Base-by-base conservation (phyloP, 1,139 yeast species). In the Taphrina confusa region DNA sequence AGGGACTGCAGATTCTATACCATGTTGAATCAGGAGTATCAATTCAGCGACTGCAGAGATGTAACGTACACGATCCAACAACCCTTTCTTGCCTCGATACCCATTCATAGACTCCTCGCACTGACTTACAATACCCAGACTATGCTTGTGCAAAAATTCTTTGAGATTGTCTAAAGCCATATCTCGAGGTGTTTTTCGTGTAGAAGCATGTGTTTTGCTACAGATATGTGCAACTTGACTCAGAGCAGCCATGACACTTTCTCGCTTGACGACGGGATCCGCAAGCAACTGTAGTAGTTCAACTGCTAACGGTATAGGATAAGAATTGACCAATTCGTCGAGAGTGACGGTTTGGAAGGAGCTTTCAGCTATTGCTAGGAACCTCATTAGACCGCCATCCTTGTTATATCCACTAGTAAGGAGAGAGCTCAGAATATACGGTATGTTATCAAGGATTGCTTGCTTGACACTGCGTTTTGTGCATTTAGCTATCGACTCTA, bases 41-140 rank as follows among this genome's bases (percentile, higher is more conserved):
- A 91, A 73, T 65, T 85, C 82, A 47, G 83, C 82, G 39, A 92
- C 80, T 0, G 96, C 96, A 58, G 82, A 76, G 6, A 92, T 77
- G 1, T 95, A 86, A 46, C 83, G 80, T 0, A 84, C 74, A 68
- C 88, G 88, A 61, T 87, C 91, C 59, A 84, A 76, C 66, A 80
- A 84, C 0, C 95, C 87, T 42, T 83, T 83, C 52, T 80, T 78
- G 0, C 92, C 94, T 64, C 80, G 81, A 14, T 80, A 79, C 63
- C 86, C 90, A 67, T 89, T 86, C 30, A 91, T 82, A 30, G 84
- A 82, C 64, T 87, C 90, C 6, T 95, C 85, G 66, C 91, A 87
- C 50, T 82, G 79, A 63, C 85, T 95, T 1, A 89, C 85, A 31
- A 92, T 77, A 62, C 94, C 95, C 44, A 91, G 75, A 2, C 90